Evolutionary conservation across 2,329 filamentous ascomycete species (phyloP).

Genomic region (Phyllosticta capitalensis): DNA sequence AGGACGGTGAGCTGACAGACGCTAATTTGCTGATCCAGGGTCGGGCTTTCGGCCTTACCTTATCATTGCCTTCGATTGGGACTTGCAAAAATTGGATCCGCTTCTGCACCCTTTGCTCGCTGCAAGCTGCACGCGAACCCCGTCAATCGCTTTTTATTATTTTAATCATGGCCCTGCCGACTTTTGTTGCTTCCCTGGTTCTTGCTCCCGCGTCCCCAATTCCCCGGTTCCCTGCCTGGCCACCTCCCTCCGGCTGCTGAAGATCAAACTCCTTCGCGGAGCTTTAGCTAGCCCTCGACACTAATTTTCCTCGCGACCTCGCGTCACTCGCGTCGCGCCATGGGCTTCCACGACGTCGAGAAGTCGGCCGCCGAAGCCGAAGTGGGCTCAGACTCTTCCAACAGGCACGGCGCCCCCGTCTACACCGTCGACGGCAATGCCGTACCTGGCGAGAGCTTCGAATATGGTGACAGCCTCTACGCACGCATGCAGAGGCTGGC

Average conservation of each 20-base stretch:
- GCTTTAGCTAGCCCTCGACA: constrained; percentile 3
- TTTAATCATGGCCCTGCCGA: neutral
- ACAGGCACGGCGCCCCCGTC: constrained; percentile 8
- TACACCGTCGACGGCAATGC: constrained; percentile 35
- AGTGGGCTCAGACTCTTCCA: constrained; percentile 16
- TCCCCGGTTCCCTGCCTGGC: neutral
- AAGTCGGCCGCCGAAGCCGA: constrained; percentile 21
- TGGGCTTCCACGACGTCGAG: constrained; percentile 17
- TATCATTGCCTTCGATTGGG: neutral
- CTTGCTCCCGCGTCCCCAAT: neutral
- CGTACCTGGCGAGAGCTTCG: constrained; percentile 50
- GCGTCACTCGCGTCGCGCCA: neutral
- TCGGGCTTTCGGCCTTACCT: constrained; percentile 9
- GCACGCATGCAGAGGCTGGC: constrained; percentile 54
- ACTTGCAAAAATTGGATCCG: constrained; percentile 1
- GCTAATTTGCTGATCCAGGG: constrained; percentile 5
- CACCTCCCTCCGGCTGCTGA: neutral
- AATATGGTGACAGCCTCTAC: constrained; percentile 45
- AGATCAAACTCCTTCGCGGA: constrained; percentile 12
- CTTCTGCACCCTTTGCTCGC: neutral
- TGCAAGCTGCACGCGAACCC: neutral
- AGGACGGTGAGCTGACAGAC: neutral
- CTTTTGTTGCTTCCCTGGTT: neutral
- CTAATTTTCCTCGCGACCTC: neutral
- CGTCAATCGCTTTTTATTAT: neutral